These are phyloP conservation scores for Arthrobotrys sphaeroides DNA, from an alignment of 2,329 filamentous ascomycete species.

Conservation along the genomic window DNA sequence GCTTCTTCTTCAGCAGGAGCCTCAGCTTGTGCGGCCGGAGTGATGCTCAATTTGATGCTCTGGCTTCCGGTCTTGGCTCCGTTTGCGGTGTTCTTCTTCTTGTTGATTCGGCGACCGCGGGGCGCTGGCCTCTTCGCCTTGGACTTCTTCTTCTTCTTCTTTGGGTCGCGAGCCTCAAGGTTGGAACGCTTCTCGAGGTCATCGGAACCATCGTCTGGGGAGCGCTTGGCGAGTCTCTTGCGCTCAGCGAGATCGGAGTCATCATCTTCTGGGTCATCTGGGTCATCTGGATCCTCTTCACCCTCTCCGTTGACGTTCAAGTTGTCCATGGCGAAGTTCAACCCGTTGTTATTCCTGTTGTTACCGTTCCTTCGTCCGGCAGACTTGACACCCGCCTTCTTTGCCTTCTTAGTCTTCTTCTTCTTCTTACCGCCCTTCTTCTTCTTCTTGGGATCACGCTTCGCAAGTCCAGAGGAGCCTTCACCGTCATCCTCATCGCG, in stretches of 20 bases:
- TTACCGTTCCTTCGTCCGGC: not conserved
- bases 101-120: not conserved
- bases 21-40: not conserved
- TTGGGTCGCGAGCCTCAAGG: not conserved
- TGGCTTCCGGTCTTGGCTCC: not conserved
- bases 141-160: not conserved
- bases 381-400: not conserved
- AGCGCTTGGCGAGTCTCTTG: not conserved
- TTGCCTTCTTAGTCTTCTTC: not conserved
- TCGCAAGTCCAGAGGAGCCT: not conserved
- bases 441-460: slow-evolving; percentile 10
- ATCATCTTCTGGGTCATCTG: not conserved
- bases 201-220: not conserved
- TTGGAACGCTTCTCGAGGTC: not conserved
- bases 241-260: not conserved
- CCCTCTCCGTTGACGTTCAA: not conserved
- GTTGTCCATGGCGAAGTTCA: slow-evolving; percentile 4
- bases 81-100: not conserved
- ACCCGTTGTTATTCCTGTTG: slow-evolving; percentile 13
- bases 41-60: not conserved
- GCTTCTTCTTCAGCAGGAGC: not conserved
- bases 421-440: not conserved
- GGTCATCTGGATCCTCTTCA: not conserved
- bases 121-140: not conserved
- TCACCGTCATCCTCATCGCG: not conserved